A percentile compares a stretch with the other conserved stretches of the same genome.
Evolutionary conservation across 441 rosid species (phyloP).

Genomic region (Eruca vesicaria): DNA sequence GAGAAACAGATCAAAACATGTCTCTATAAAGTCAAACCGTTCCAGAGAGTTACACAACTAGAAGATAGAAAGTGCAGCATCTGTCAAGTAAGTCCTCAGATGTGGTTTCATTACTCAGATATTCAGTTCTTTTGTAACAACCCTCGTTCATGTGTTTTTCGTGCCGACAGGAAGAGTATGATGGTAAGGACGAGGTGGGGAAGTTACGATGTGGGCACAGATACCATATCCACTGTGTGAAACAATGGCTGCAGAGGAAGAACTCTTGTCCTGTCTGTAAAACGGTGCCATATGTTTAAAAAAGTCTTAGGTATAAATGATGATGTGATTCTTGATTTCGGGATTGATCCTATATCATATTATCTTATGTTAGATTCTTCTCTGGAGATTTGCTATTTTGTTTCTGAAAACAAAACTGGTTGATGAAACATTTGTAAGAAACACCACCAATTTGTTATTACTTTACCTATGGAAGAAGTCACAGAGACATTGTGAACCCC

Average conservation of each 20-base stretch:
- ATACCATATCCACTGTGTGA: conserved; percentile 75
- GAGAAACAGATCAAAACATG: conserved; percentile 70
- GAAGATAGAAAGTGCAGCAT: conserved; percentile 74
- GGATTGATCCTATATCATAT: conserved; percentile 4
- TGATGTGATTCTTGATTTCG: conserved; percentile 5
- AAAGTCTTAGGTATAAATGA: conserved; percentile 20
- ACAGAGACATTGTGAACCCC: conserved; percentile 19
- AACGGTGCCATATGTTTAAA: conserved; percentile 11
- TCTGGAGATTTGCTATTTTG: conserved; percentile 13
- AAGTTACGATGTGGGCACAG: conserved; percentile 72
- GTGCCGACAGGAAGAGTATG: conserved; percentile 71
- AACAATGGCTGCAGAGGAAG: conserved; percentile 88
- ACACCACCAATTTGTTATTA: neutral
- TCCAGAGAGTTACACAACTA: conserved; percentile 20
- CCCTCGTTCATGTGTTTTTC: neutral
- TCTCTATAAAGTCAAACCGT: conserved; percentile 57
- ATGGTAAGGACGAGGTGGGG: conserved; percentile 64
- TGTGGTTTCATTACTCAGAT: neutral
- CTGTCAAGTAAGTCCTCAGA: conserved; percentile 64
- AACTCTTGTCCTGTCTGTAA: conserved; percentile 81
- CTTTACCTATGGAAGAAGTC: neutral
- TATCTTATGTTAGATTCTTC: conserved; percentile 21
- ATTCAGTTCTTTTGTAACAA: neutral
- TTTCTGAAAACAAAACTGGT: neutral
- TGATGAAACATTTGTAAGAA: neutral